phyloP scores from a whole-genome alignment of 805 yeast species.

The Suhomyces tanzawaensis region DNA sequence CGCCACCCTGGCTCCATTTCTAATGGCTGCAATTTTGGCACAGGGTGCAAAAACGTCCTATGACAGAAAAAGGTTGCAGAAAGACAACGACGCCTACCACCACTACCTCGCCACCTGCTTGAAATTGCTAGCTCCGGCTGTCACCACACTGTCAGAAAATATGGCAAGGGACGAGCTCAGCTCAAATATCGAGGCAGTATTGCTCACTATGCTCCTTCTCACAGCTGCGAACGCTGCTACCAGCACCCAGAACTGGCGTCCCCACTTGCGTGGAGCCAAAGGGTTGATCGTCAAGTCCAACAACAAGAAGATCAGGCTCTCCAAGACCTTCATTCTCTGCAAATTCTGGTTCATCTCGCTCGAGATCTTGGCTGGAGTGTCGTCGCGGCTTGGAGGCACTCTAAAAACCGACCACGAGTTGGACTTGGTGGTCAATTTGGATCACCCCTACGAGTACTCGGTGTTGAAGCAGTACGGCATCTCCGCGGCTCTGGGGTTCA shows the following conservation, averaged over 20 bases:
- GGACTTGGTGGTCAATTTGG: slow-evolving; percentile 28
- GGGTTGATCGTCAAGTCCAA: slow-evolving; percentile 24
- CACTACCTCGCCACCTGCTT: slow-evolving; percentile 63
- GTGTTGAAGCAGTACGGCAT: slow-evolving; percentile 40
- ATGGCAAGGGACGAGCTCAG: slow-evolving; percentile 21
- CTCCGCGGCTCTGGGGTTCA: slow-evolving; percentile 44
- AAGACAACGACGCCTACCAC: slow-evolving; percentile 63
- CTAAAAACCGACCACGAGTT: slow-evolving; percentile 43
- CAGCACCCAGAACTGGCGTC: slow-evolving; percentile 55
- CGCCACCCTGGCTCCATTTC: slow-evolving; percentile 56
- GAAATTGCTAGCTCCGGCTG: slow-evolving; percentile 49
- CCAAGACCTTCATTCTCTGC: slow-evolving; percentile 49
- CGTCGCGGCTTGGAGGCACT: slow-evolving; percentile 57
- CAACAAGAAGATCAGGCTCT: slow-evolving; percentile 16
- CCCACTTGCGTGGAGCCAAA: slow-evolving; percentile 62
- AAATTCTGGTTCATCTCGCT: slow-evolving; percentile 53
- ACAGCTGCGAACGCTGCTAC: slow-evolving; percentile 60
- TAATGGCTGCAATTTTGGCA: slow-evolving; percentile 64
- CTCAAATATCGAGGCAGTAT: slow-evolving; percentile 58
- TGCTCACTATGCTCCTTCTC: slow-evolving; percentile 59
- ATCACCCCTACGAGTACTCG: slow-evolving; percentile 27
- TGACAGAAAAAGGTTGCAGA: slow-evolving; percentile 37
- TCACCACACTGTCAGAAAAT: slow-evolving; percentile 11
- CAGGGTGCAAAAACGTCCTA: slow-evolving; percentile 62
- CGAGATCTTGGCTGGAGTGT: slow-evolving; percentile 54